These are phyloP conservation scores for Colletotrichum noveboracense DNA, from an alignment of 2,329 filamentous ascomycete species.

Conservation along the genomic window DNA sequence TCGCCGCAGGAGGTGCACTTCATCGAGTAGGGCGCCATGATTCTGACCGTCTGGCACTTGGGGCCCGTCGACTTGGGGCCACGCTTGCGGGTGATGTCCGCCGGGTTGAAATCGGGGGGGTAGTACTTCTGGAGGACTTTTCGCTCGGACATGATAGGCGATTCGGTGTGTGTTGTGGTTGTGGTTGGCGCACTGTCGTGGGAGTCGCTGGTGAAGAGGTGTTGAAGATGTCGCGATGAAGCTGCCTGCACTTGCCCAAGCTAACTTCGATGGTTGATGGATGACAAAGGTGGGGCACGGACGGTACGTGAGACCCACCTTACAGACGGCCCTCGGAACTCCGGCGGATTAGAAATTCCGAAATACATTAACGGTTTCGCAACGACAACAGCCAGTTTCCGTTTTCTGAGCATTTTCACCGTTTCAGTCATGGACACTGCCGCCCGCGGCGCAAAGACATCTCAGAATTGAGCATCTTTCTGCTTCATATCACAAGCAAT, in stretches of 20 bases:
- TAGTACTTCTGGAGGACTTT: conserved; percentile 75
- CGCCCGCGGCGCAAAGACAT: not conserved
- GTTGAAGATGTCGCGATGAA: not conserved
- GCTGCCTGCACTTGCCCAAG: not conserved
- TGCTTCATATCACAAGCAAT: not conserved
- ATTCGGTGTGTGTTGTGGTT: not conserved
- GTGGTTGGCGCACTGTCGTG: not conserved
- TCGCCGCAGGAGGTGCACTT: conserved; percentile 70
- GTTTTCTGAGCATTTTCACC: not conserved
- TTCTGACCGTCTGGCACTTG: conserved; percentile 82
- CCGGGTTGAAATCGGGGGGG: conserved; percentile 88
- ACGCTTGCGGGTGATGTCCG: conserved; percentile 73
- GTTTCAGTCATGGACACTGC: not conserved
- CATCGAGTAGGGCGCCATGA: conserved; percentile 90
- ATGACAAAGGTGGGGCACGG: not conserved
- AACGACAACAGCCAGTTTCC: not conserved
- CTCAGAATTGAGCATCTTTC: not conserved
- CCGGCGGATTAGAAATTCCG: not conserved
- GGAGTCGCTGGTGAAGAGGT: not conserved
- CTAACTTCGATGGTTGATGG: not conserved
- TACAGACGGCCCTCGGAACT: not conserved
- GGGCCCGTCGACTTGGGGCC: conserved; percentile 76
- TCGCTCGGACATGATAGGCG: conserved; percentile 77
- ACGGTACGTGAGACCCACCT: not conserved
- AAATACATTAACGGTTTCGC: not conserved